A percentile compares a stretch with the other conserved stretches of the same genome.
These are phyloP conservation scores for Russula foetens DNA, from an alignment of 768 basidiomycete genomes.

Conservation along the genomic window DNA sequence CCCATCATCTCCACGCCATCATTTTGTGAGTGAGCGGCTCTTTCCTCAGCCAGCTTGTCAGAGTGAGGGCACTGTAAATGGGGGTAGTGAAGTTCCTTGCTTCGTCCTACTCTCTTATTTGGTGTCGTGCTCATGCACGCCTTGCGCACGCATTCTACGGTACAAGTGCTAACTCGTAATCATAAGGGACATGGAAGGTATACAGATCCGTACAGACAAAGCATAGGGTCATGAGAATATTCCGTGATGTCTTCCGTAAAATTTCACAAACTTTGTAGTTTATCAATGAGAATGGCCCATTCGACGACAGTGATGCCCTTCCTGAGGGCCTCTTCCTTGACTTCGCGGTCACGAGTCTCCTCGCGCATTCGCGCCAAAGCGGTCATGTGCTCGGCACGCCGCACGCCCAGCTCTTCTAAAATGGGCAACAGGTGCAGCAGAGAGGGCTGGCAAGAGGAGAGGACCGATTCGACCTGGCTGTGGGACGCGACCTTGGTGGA, in stretches of 20 bases:
- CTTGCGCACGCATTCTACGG: background rate
- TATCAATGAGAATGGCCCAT: constrained; percentile 73
- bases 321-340: constrained; percentile 61
- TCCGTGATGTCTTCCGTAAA: background rate
- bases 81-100: too few species aligned
- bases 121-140: too few species aligned
- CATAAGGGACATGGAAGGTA: background rate
- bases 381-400: constrained; percentile 49
- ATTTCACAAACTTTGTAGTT: constrained; percentile 35
- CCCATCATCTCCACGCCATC: too few species aligned
- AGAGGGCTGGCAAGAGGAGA: constrained; percentile 57
- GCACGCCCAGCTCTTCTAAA: constrained; percentile 50
- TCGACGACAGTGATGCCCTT: constrained; percentile 65
- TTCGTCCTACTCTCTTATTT: too few species aligned
- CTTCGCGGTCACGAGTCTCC: constrained; percentile 58
- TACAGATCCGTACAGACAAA: background rate
- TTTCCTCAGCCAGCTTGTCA: too few species aligned
- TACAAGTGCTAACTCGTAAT: background rate
- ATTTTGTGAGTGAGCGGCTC: too few species aligned
- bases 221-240: background rate
- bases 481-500: constrained; percentile 31
- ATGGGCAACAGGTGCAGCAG: constrained; percentile 53
- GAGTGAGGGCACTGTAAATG: too few species aligned
- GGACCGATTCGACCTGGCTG: constrained; percentile 42
- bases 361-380: constrained; percentile 55